These are phyloP conservation scores for Penicillium griseofulvum DNA, from an alignment of 2,329 filamentous ascomycete genomes.

Conservation along the genomic window DNA sequence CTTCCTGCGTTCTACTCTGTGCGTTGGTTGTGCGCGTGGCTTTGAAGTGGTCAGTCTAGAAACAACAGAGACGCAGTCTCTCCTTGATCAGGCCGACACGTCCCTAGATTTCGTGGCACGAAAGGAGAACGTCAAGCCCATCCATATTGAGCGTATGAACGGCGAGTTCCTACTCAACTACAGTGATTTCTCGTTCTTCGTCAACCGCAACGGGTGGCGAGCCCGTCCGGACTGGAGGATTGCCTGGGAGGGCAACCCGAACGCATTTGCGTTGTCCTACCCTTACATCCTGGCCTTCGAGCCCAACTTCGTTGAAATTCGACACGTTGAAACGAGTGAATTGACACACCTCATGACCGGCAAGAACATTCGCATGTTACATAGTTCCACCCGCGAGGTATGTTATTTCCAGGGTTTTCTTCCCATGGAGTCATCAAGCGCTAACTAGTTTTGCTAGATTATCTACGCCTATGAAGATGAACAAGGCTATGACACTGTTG, in stretches of 20 bases:
- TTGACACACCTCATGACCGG: slow-evolving; percentile 92
- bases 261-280: slow-evolving; percentile 89
- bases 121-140: slow-evolving; percentile 89
- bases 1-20: slow-evolving; percentile 94
- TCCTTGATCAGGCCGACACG: slow-evolving; percentile 95
- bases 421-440: not conserved
- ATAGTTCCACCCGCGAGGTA: slow-evolving; percentile 96
- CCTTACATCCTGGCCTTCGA: slow-evolving; percentile 98
- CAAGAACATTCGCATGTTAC: slow-evolving; percentile 95
- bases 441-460: slow-evolving; percentile 61
- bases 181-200: slow-evolving; percentile 98
- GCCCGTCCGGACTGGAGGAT: slow-evolving; percentile 95
- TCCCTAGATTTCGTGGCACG: slow-evolving; percentile 95
- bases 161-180: slow-evolving; percentile 98
- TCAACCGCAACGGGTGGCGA: slow-evolving; percentile 97
- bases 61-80: slow-evolving; percentile 94
- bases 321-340: slow-evolving; percentile 89
- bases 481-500: slow-evolving; percentile 85
- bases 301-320: slow-evolving; percentile 93
- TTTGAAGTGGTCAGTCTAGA: slow-evolving; percentile 97
- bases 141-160: slow-evolving; percentile 95
- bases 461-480: slow-evolving; percentile 98
- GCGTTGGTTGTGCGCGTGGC: slow-evolving; percentile 89
- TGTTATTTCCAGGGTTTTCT: slow-evolving; percentile 32
- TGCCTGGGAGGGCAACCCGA: slow-evolving; percentile 92